These are phyloP conservation scores for Epichloe sibirici DNA, from an alignment of 2,329 filamentous ascomycete species.

Conservation along the genomic window DNA sequence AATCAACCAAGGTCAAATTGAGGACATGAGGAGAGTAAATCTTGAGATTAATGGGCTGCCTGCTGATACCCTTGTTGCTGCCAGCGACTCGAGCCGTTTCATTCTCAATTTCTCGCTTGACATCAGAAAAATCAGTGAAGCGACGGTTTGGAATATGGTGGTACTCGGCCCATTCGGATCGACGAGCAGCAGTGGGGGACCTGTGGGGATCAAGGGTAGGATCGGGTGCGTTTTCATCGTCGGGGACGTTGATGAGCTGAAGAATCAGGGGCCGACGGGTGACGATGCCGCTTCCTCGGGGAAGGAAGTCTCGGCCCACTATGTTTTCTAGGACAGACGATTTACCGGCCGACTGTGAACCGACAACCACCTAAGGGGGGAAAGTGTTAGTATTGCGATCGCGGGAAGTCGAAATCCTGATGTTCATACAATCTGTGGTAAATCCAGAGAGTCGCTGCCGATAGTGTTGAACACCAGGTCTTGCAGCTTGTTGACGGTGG, in stretches of 20 bases:
- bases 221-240: constrained; percentile 56
- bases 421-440: constrained; percentile 83
- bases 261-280: constrained; percentile 89
- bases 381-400: constrained; percentile 8
- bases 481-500: constrained; percentile 95
- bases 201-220: constrained; percentile 61
- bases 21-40: constrained; percentile 96
- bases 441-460: constrained; percentile 92
- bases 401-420: constrained; percentile 4
- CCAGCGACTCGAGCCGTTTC: constrained; percentile 87
- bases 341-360: constrained; percentile 96
- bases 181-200: constrained; percentile 56
- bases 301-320: constrained; percentile 92
- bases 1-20: constrained; percentile 88
- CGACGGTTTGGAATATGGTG: constrained; percentile 83
- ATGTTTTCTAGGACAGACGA: constrained; percentile 98
- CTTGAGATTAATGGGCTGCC: constrained; percentile 95
- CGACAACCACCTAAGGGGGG: constrained; percentile 71
- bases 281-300: constrained; percentile 91
- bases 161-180: constrained; percentile 82
- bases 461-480: constrained; percentile 99
- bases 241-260: constrained; percentile 93
- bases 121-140: constrained; percentile 84
- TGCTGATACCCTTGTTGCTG: constrained; percentile 96
- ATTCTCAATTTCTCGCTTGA: constrained; percentile 93